phyloP scores from a whole-genome alignment of 441 rosid genomes.

The Eugenia klotzschiana region DNA sequence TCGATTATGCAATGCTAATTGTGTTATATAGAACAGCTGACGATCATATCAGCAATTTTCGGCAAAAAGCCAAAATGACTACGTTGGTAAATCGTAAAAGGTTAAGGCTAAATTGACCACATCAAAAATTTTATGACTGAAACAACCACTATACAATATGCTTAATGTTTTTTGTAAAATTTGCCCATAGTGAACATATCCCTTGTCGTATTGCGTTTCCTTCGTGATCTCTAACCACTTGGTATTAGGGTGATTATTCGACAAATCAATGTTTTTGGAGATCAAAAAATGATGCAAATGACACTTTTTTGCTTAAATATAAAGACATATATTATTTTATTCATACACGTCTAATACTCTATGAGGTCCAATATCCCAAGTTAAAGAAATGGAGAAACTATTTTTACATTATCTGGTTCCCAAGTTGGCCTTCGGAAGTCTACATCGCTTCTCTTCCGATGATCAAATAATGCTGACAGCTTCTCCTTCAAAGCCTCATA shows the following conservation, averaged over 20 bases:
- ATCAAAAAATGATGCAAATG: neutral
- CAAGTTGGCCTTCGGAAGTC: neutral
- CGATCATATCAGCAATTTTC: no score
- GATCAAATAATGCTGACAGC: slow-evolving; percentile 17
- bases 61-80: no score
- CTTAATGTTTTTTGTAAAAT: neutral
- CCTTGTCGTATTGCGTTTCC: neutral
- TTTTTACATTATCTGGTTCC: neutral
- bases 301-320: neutral
- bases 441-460: neutral
- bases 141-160: accelerated
- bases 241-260: neutral
- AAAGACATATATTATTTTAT: no score
- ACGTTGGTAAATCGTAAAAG: no score
- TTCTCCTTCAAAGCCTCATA: slow-evolving; percentile 22
- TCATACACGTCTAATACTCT: no score
- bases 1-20: accelerated
- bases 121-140: no score
- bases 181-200: neutral
- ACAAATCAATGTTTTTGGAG: neutral
- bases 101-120: neutral
- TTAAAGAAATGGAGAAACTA: neutral
- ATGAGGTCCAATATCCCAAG: neutral
- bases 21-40: no score
- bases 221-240: neutral